phyloP scores from a whole-genome alignment of 805 yeast species.

The Wickerhamiella australiensis region DNA sequence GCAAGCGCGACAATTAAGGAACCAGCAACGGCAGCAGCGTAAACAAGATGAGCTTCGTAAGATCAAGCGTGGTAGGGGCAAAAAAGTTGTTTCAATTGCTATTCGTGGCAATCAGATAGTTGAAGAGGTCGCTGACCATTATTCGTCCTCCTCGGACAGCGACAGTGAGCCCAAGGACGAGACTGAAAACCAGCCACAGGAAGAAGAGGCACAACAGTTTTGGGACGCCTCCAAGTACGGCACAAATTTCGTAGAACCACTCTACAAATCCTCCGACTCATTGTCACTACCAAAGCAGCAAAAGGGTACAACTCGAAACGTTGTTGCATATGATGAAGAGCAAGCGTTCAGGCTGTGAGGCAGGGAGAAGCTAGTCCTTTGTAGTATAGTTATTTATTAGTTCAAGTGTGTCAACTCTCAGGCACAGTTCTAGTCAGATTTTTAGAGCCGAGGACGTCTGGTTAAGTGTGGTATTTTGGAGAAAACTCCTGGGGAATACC shows the following conservation, averaged over 20 bases:
- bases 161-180: constrained; percentile 6
- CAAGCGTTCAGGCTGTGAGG: background rate
- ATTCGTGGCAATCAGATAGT: constrained; percentile 71
- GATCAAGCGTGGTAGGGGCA: constrained; percentile 59
- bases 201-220: constrained; percentile 1
- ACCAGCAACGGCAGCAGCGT: constrained; percentile 65
- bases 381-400: too few relatives aligned
- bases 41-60: constrained; percentile 44
- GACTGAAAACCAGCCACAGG: background rate
- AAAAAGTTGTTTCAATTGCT: constrained; percentile 61
- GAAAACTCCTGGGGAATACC: too few relatives aligned
- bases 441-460: too few relatives aligned
- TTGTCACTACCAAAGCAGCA: background rate
- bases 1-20: constrained; percentile 73
- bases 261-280: background rate
- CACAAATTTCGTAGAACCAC: background rate
- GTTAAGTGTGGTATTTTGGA: too few relatives aligned
- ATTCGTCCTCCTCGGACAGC: constrained; percentile 21
- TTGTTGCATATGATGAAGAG: background rate
- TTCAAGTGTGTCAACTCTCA: too few relatives aligned
- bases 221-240: constrained; percentile 8
- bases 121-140: constrained; percentile 38
- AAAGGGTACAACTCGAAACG: background rate
- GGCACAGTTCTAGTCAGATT: too few relatives aligned
- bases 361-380: too few relatives aligned